phyloP scores from a whole-genome alignment of 768 basidiomycete species.

The Termitomyces sp. region DNA sequence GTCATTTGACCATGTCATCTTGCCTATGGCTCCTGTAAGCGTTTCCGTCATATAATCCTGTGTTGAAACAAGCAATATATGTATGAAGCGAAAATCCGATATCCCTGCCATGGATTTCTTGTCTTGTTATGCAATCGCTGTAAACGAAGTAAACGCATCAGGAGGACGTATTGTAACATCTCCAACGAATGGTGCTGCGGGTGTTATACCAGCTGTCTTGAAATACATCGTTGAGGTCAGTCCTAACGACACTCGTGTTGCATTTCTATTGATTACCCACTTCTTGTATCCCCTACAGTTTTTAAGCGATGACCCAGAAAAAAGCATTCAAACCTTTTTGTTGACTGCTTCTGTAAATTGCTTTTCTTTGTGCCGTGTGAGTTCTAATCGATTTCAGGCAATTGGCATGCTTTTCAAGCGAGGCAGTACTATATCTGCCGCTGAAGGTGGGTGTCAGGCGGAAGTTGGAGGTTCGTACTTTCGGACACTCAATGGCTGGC shows the following conservation, averaged over 20 bases:
- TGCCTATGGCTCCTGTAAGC: slow-evolving; percentile 79
- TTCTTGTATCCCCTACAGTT: slow-evolving; percentile 40
- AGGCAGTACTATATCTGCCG: slow-evolving; percentile 94
- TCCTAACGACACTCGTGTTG: not conserved
- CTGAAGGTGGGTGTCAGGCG: slow-evolving; percentile 93
- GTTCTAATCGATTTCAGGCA: slow-evolving; percentile 40
- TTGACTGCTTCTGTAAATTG: slow-evolving; percentile 75
- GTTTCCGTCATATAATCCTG: slow-evolving; percentile 6
- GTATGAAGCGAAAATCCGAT: slow-evolving; percentile 64
- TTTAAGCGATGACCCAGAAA: slow-evolving; percentile 86
- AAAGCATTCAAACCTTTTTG: slow-evolving; percentile 83
- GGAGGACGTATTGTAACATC: slow-evolving; percentile 95
- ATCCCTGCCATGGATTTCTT: slow-evolving; percentile 94
- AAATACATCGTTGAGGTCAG: slow-evolving; percentile 83
- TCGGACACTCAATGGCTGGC: not conserved
- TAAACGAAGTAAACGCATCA: slow-evolving; percentile 91
- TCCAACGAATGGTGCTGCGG: slow-evolving; percentile 90
- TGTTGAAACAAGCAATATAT: not conserved
- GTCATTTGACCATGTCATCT: slow-evolving; percentile 70
- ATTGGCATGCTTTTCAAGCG: slow-evolving; percentile 96
- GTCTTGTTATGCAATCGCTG: slow-evolving; percentile 90
- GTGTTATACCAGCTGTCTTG: slow-evolving; percentile 88
- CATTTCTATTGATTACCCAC: not conserved
- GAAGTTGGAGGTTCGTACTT: slow-evolving; percentile 79
- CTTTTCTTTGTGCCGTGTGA: not conserved